A percentile compares a stretch with the other conserved stretches of the same genome.
Conservation (phyloP, 2,329 filamentous ascomycete species). For the Calonectria ilicicola region DNA sequence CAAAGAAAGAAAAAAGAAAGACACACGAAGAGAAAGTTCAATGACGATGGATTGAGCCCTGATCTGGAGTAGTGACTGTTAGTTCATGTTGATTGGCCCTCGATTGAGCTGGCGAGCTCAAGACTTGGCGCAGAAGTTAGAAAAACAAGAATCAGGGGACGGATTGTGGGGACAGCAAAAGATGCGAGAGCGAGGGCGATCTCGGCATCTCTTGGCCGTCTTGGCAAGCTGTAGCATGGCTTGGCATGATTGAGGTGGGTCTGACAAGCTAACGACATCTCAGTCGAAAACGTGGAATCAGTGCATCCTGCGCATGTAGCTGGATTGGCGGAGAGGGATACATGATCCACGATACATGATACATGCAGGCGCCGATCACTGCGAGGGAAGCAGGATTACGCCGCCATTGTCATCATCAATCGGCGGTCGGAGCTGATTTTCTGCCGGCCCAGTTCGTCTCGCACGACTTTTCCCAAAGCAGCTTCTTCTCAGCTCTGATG, state of each 20-base stretch:
- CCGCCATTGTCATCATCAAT: background rate
- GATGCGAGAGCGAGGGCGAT: constrained; percentile 25
- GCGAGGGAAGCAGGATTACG: background rate
- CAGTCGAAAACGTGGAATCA: background rate
- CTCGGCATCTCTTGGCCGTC: constrained; percentile 41
- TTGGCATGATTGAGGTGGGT: background rate
- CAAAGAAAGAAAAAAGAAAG: background rate
- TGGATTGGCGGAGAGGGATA: background rate
- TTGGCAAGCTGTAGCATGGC: constrained; percentile 31
- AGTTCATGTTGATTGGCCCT: background rate
- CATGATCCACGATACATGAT: too few relatives aligned
- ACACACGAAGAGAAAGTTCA: background rate
- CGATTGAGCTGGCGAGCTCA: background rate
- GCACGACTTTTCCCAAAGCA: background rate
- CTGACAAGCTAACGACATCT: constrained; percentile 2
- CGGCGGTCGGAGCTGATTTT: background rate
- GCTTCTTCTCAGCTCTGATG: background rate
- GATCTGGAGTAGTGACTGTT: background rate
- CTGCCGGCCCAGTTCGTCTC: background rate
- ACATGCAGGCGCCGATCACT: background rate
- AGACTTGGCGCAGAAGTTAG: background rate
- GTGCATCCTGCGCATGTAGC: background rate
- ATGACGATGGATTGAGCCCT: background rate
- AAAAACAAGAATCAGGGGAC: constrained; percentile 4
- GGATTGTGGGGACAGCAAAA: background rate